Evolutionary conservation across 139 green algal species (phyloP).

Genomic region (Chlamydomonas incerta): DNA sequence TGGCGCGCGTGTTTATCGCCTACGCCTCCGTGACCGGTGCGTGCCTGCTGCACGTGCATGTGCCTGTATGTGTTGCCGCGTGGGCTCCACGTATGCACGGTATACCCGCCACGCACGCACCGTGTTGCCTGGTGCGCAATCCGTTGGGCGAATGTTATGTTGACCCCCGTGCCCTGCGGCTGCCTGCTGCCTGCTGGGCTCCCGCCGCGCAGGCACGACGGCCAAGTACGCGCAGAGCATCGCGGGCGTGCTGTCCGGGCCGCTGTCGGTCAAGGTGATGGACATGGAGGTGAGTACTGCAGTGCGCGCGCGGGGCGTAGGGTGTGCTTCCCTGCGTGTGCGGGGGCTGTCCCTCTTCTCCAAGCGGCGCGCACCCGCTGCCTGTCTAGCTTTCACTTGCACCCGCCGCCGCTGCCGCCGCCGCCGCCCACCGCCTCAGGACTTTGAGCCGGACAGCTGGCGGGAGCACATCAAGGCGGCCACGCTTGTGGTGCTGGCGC

Average conservation of each 20-base stretch:
- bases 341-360: too few species aligned
- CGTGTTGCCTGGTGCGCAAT: too few species aligned
- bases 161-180: too few species aligned
- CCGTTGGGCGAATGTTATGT: too few species aligned
- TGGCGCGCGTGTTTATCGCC: not conserved
- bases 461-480: not conserved
- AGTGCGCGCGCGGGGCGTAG: not conserved
- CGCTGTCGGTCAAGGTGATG: not conserved
- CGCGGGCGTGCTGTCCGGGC: not conserved
- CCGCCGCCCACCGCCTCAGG: not conserved
- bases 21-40: conserved; percentile 32
- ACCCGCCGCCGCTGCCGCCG: too few species aligned
- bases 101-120: too few species aligned
- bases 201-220: not conserved
- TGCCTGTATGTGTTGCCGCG: too few species aligned
- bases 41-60: too few species aligned
- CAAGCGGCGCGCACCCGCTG: too few species aligned
- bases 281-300: conserved; percentile 18
- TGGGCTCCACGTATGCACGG: too few species aligned
- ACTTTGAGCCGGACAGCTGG: conserved; percentile 7
- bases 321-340: not conserved
- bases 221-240: conserved; percentile 3
- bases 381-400: too few species aligned
- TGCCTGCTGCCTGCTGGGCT: too few species aligned
- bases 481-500: not conserved